phyloP scores from a whole-genome alignment of 108 stramenopile genomes.

The Cyclostephanos invisitatus region DNA sequence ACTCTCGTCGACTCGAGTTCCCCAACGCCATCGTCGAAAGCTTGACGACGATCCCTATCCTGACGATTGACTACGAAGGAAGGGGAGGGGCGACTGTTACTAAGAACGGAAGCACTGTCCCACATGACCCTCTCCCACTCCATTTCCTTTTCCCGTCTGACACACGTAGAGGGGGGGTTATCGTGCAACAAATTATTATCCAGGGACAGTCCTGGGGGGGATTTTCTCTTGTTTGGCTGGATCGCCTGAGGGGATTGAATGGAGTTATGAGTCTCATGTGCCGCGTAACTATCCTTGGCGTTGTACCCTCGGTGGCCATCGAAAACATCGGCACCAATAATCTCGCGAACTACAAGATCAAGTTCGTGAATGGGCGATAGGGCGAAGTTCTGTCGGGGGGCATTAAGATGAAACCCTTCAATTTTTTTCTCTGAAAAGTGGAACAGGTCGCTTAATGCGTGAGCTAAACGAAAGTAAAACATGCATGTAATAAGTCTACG shows the following conservation, averaged over 20 bases:
- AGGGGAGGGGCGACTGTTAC: constrained; percentile 63
- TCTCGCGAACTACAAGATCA: constrained; percentile 26
- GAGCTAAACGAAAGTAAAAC: not conserved
- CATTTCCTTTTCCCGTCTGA: constrained; percentile 7
- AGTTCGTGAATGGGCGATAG: constrained; percentile 19
- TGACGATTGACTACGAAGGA: constrained; percentile 61
- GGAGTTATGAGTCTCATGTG: constrained; percentile 1
- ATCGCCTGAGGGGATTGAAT: not conserved
- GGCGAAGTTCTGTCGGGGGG: not conserved
- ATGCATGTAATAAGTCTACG: not conserved
- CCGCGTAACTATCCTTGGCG: not conserved
- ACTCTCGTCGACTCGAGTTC: constrained; percentile 6
- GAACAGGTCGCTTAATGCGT: not conserved
- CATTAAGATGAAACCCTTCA: constrained; percentile 13
- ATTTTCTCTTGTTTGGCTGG: constrained; percentile 29
- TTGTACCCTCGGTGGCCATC: constrained; percentile 6
- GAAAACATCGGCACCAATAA: constrained; percentile 31
- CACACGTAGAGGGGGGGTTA: not conserved
- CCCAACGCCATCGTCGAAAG: constrained; percentile 5
- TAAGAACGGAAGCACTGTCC: constrained; percentile 62
- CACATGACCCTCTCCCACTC: constrained; percentile 57
- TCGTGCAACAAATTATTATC: not conserved
- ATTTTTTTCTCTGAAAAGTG: constrained; percentile 35
- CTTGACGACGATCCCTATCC: constrained; percentile 27
- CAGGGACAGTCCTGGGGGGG: constrained; percentile 6